phyloP scores from a whole-genome alignment of 169 alveolate genomes.

The Cystoisospora suis region DNA sequence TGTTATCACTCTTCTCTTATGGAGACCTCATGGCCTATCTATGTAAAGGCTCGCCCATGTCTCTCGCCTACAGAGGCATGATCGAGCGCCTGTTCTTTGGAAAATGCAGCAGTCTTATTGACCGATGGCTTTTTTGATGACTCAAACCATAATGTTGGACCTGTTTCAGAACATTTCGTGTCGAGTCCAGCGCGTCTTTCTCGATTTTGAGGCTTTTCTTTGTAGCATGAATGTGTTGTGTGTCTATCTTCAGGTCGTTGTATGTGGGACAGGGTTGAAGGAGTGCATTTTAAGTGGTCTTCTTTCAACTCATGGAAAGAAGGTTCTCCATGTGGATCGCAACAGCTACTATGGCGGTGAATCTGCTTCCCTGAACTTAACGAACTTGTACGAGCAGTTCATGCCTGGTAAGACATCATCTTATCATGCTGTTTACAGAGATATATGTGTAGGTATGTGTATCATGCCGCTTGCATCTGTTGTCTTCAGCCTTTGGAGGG shows the following conservation, averaged over 20 bases:
- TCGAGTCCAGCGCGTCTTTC: background rate
- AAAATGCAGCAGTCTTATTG: no score
- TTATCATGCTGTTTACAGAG: background rate
- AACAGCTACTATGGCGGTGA: conserved; percentile 98
- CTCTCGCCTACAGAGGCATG: no score
- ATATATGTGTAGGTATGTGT: background rate
- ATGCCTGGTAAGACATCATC: conserved; percentile 83
- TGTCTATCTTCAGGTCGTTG: conserved; percentile 81
- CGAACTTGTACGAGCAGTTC: conserved; percentile 93
- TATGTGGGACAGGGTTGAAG: conserved; percentile 97
- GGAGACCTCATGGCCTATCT: no score
- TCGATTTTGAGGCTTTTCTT: background rate
- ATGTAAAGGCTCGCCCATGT: no score
- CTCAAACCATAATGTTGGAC: no score
- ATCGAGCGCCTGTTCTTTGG: no score
- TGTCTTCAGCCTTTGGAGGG: no score
- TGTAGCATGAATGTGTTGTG: background rate
- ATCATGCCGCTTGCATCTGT: no score
- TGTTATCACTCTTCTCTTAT: no score
- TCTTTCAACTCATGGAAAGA: conserved; percentile 91
- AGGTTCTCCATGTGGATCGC: conserved; percentile 96
- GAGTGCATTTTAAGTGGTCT: conserved; percentile 97
- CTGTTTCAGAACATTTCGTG: background rate
- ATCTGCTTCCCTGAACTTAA: conserved; percentile 95
- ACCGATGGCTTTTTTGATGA: no score